A percentile compares a stretch with the other conserved stretches of the same genome.
Conservation (phyloP, 2,329 filamentous ascomycete genomes). For the Penicillium sp. region DNA sequence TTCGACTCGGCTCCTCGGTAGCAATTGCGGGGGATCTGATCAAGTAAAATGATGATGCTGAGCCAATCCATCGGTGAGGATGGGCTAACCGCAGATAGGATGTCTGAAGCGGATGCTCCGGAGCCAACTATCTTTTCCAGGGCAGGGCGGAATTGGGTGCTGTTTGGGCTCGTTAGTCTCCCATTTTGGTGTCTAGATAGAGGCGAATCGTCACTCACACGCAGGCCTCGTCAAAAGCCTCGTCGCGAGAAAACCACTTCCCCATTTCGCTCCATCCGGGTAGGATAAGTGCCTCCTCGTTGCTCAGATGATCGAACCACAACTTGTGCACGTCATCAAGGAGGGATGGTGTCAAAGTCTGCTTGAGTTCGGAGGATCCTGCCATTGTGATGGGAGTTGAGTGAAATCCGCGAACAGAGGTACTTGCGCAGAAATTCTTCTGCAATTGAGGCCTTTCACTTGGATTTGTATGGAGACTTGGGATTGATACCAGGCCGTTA, state of each 20-base stretch:
- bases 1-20: constrained; percentile 45
- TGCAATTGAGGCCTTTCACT: background rate
- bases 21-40: constrained; percentile 56
- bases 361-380: constrained; percentile 5
- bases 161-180: constrained; percentile 3
- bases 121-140: constrained; percentile 14
- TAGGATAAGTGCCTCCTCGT: constrained; percentile 14
- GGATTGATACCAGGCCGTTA: background rate
- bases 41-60: constrained; percentile 50
- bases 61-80: constrained; percentile 28
- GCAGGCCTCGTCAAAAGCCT: constrained; percentile 15
- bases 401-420: background rate
- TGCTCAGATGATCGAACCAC: constrained; percentile 20
- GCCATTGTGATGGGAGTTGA: constrained; percentile 7
- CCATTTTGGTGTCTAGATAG: background rate
- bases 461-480: background rate
- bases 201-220: constrained; percentile 8
- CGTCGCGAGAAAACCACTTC: constrained; percentile 16
- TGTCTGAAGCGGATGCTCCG: constrained; percentile 9
- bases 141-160: constrained; percentile 15
- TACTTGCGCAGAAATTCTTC: background rate
- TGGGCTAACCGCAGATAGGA: constrained; percentile 13
- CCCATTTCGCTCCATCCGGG: constrained; percentile 15
- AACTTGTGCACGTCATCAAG: constrained; percentile 17
- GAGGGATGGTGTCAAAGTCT: constrained; percentile 14